Conservation (phyloP, 257 asterid species). For the Jacaranda mimosifolia region DNA sequence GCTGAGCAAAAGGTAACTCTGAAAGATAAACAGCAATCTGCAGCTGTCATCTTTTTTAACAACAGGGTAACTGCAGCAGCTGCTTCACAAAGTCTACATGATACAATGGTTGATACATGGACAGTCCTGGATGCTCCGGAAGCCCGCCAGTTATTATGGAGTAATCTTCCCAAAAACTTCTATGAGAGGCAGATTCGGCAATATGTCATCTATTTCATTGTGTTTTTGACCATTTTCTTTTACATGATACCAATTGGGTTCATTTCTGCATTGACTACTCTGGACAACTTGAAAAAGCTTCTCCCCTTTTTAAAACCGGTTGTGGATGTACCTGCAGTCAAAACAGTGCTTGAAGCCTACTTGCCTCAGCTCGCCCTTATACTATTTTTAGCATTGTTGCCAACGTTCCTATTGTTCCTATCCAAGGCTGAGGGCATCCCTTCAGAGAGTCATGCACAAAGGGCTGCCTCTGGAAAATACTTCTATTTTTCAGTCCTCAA, state of each 20-base stretch:
- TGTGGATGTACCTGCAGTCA: constrained; percentile 47
- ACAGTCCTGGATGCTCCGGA: constrained; percentile 85
- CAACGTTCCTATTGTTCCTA: constrained; percentile 72
- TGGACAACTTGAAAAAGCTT: constrained; percentile 72
- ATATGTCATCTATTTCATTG: constrained; percentile 60
- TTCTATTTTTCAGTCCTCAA: constrained; percentile 82
- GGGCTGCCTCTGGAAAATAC: constrained; percentile 96
- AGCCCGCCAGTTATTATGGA: constrained; percentile 77
- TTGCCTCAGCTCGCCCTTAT: constrained; percentile 94
- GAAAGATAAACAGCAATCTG: constrained; percentile 73
- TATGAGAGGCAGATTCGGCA: constrained; percentile 68
- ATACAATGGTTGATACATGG: constrained; percentile 76
- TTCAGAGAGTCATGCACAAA: constrained; percentile 68
- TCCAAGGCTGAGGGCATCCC: constrained; percentile 94
- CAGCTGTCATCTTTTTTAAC: constrained; percentile 84
- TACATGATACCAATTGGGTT: constrained; percentile 89
- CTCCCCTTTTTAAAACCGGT: constrained; percentile 77
- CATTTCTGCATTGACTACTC: constrained; percentile 86
- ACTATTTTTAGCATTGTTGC: constrained; percentile 81
- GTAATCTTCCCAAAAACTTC: constrained; percentile 66
- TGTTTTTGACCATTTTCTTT: constrained; percentile 88
- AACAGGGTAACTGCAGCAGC: constrained; percentile 82
- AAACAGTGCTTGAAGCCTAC: constrained; percentile 82
- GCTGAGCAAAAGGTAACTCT: constrained; percentile 78
- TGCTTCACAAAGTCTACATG: constrained; percentile 87